Evolutionary conservation across 129 eudicot species (phyloP), one percentile per base, ranked within the genome.

Genomic region (Calendula officinalis): DNA sequence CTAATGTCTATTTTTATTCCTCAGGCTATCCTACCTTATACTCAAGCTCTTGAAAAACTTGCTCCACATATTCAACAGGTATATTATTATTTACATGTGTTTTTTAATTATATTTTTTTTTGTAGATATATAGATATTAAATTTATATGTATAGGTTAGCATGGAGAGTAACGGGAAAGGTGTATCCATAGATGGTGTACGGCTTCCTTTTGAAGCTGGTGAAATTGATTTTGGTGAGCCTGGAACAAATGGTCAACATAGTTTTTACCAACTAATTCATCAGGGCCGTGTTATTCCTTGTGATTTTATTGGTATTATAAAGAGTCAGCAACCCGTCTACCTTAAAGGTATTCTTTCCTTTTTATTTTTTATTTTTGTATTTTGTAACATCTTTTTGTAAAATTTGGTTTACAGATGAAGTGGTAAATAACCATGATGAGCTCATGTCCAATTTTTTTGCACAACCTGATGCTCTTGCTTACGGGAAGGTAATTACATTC

Each of bases 211-310:
- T 74, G 95, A 85, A 73, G 71, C 96, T 7, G 99, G 99, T 79
- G 99, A 92, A 71, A 92, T 92, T 49, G 99, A 92, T 82, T 92
- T 92, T 71, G 99, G 99, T 44, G 99, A 92, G 77, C 99, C 99
- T 4, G 99, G 99, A 78, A 92, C 99, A 46, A 92, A 92, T 65
- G 99, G 99, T 39, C 99, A 92, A 64, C 99, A 92, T 82, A 92
- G 99, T 83, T 92, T 92, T 68, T 92, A 92, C 78, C 99, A 92
- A 74, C 78, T 92, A 76, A 92, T 92, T 77, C 99, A 92, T 83
- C 99, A 92, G 99, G 99, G 99, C 5, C 99, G 99, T 66, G 88
- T 92, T 58, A 88, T 92, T 70, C 99, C 99, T 61, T 92, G 99
- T 60, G 99, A 92, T 76, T 92, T 92, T 71, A 92, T 92, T 61